phyloP scores from a whole-genome alignment of 2,329 filamentous ascomycete species.

The Exophiala spinifera region DNA sequence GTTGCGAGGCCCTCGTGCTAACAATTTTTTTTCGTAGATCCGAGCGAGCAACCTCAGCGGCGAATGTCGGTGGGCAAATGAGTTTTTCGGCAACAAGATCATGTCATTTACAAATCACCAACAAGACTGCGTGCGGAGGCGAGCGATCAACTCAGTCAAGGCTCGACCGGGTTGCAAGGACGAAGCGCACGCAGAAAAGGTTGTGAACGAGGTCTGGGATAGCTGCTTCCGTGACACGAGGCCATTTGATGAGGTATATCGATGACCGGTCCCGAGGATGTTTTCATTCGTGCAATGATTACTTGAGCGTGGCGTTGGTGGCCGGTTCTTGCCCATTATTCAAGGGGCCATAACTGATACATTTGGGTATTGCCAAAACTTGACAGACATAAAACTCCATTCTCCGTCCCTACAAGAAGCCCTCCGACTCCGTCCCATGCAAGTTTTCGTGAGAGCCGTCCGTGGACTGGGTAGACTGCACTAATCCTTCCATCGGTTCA shows the following conservation, averaged over 20 bases:
- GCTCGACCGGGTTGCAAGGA: constrained; percentile 77
- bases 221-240: constrained; percentile 92
- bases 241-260: constrained; percentile 95
- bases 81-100: constrained; percentile 80
- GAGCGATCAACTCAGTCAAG: constrained; percentile 77
- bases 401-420: not conserved
- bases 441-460: constrained; percentile 8
- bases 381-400: constrained; percentile 18
- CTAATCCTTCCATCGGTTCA: constrained; percentile 60
- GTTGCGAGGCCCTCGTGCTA: not conserved
- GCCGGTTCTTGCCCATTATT: not conserved
- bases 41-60: constrained; percentile 88
- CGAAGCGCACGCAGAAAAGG: constrained; percentile 77
- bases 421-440: constrained; percentile 7
- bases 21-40: constrained; percentile 56
- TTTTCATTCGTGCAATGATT: not conserved
- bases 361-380: too few species aligned
- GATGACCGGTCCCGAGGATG: constrained; percentile 39
- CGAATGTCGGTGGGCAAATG: constrained; percentile 85
- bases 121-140: constrained; percentile 81
- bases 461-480: not conserved
- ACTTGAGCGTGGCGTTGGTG: constrained; percentile 25
- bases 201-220: constrained; percentile 98
- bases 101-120: constrained; percentile 89
- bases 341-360: too few species aligned